Base-by-base conservation (phyloP, 78 protist genomes). In the Dictyostelium intermedium region DNA sequence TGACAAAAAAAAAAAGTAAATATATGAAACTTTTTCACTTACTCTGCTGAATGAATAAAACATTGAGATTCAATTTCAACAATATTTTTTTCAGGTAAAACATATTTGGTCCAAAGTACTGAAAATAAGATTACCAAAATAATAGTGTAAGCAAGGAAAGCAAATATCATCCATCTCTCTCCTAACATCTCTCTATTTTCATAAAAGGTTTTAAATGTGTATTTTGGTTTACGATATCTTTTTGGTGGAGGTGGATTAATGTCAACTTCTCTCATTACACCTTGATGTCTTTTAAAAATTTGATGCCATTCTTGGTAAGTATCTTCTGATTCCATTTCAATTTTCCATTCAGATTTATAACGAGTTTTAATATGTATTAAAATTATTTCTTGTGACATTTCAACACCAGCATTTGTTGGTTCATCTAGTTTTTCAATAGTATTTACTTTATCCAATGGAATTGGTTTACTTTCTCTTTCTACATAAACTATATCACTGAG, bases 51-150 rank as follows among this genome's bases (percentile, higher is more conserved):
- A 2, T n/a, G 10, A 7, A 89, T 78, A 18, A 3, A 45, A 73
- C 94, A 89, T n/a, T 5, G 10, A 4, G 87, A 56, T 25, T 43
- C 27, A 5, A 45, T 50, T 70, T 80, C 61, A 25, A 47, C 45
- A 18, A 89, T 89, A 80, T 77, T 35, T 23, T 63, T 78, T n/a
- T 63, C 34, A 23, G 94, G 94, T 70, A 47, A 73, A 11, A 89
- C 85, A 63, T 69, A 89, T 30, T 63, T 63, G 1, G 45, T 80
- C 86, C 87, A 89, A 13, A 89, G 39, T 32, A 79, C 11, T 11
- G 82, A 25, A 32, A 89, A 70, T 45, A 89, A 69, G 2, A 89
- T 27, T 16, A 35, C 86, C 47, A 78, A 35, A 7, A 70, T 16
- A 0, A 20, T 35, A 30, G 45, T 89, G 16, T 80, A 89, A 0